Conservation (phyloP, 1,139 yeast species). For the Pichia sp. region DNA sequence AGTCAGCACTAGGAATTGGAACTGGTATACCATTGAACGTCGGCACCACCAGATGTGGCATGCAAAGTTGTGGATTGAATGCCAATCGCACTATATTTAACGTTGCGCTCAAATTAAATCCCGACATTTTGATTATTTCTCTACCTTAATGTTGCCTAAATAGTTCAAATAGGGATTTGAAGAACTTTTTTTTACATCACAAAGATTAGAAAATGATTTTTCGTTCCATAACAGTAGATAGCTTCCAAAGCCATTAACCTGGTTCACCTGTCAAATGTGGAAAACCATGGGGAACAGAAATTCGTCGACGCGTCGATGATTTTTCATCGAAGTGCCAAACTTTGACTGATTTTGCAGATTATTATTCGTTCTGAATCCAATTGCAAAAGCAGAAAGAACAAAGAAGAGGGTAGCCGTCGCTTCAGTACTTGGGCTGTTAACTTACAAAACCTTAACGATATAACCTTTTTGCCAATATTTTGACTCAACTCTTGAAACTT, state of each 20-base stretch:
- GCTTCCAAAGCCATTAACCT: background rate
- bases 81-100: constrained; percentile 59
- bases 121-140: constrained; percentile 12
- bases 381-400: background rate
- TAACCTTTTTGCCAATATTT: background rate
- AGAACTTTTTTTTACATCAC: background rate
- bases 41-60: constrained; percentile 61
- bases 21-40: constrained; percentile 61
- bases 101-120: constrained; percentile 64
- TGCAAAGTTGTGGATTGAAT: constrained; percentile 60
- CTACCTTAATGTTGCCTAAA: background rate
- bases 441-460: too few relatives aligned
- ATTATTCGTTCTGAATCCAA: background rate
- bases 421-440: background rate
- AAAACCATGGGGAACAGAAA: background rate
- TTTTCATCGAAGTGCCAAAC: background rate
- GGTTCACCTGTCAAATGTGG: background rate
- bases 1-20: constrained; percentile 31
- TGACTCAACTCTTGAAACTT: background rate
- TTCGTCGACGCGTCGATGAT: constrained; percentile 5
- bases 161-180: background rate
- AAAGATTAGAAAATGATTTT: background rate
- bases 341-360: background rate
- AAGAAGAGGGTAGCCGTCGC: too few relatives aligned
- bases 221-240: background rate